Evolutionary conservation across 306 rosid genomes (phyloP).

Genomic region (Pterocarpus macrocarpus): DNA sequence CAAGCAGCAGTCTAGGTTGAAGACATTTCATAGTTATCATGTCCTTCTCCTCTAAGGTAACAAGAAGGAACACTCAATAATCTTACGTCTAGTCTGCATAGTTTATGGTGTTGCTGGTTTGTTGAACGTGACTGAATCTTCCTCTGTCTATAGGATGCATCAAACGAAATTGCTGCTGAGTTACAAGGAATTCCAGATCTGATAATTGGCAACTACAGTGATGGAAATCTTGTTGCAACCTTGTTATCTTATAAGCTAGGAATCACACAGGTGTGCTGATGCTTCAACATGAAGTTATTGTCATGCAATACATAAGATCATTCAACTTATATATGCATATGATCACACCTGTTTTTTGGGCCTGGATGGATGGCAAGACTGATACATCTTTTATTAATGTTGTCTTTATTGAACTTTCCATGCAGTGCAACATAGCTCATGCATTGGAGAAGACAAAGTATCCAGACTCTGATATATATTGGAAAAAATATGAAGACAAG

Average conservation of each 20-base stretch:
- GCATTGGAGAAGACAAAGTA: constrained; percentile 84
- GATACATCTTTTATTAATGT: background rate
- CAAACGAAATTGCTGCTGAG: constrained; percentile 55
- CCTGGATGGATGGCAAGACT: background rate
- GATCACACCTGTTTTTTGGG: background rate
- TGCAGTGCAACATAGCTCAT: constrained; percentile 80
- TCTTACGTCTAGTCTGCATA: constrained; percentile 4
- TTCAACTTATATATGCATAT: background rate
- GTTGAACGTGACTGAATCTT: constrained; percentile 13
- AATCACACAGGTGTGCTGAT: constrained; percentile 57
- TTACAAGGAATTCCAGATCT: constrained; percentile 59
- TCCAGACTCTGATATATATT: constrained; percentile 78
- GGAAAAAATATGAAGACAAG: constrained; percentile 77
- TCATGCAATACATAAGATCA: background rate
- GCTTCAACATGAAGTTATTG: constrained; percentile 17
- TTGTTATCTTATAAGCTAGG: constrained; percentile 56
- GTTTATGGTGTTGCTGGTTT: constrained; percentile 19
- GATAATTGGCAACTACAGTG: constrained; percentile 59
- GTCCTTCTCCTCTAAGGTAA: background rate
- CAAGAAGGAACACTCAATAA: constrained; percentile 2
- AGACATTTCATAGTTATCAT: constrained; percentile 24
- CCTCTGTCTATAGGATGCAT: constrained; percentile 42
- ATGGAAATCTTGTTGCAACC: constrained; percentile 64
- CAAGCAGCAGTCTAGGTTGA: constrained; percentile 30
- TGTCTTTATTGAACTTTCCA: constrained; percentile 10